Evolutionary conservation across 179 eudicot genomes (phyloP).

Genomic region (Beta macrorhiza): DNA sequence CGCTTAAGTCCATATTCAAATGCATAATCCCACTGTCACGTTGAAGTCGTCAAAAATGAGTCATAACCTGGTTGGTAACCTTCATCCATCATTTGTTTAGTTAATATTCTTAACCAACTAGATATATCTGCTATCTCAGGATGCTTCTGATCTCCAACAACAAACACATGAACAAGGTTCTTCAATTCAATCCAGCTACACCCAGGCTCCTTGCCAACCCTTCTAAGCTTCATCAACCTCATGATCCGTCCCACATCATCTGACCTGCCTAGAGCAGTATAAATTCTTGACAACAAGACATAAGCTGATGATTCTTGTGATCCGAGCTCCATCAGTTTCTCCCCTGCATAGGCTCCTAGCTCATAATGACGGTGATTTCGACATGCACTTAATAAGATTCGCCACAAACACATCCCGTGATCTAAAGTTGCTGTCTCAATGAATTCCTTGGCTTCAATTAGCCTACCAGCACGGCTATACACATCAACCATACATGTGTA

Average conservation of each 20-base stretch:
- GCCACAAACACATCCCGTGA: slow-evolving; percentile 69
- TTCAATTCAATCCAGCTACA: slow-evolving; percentile 73
- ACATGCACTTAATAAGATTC: slow-evolving; percentile 62
- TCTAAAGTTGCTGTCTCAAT: slow-evolving; percentile 55
- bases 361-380: slow-evolving; percentile 53
- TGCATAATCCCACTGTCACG: slow-evolving; percentile 10
- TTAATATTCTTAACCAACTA: slow-evolving; percentile 35
- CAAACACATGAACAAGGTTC: slow-evolving; percentile 62
- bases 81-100: slow-evolving; percentile 58
- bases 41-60: slow-evolving; percentile 18
- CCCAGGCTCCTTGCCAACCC: slow-evolving; percentile 66
- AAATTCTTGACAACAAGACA: slow-evolving; percentile 57
- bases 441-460: slow-evolving; percentile 56
- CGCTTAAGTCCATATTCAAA: background rate
- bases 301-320: slow-evolving; percentile 74
- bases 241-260: slow-evolving; percentile 58
- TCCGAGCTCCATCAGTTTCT: slow-evolving; percentile 58
- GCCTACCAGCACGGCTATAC: slow-evolving; percentile 66
- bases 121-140: slow-evolving; percentile 43
- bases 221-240: slow-evolving; percentile 53
- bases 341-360: slow-evolving; percentile 78
- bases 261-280: slow-evolving; percentile 51
- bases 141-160: slow-evolving; percentile 64
- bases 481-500: slow-evolving; percentile 76
- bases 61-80: slow-evolving; percentile 41